Conservation (phyloP, 2,329 filamentous ascomycete genomes). For the Capronia epimyces region DNA sequence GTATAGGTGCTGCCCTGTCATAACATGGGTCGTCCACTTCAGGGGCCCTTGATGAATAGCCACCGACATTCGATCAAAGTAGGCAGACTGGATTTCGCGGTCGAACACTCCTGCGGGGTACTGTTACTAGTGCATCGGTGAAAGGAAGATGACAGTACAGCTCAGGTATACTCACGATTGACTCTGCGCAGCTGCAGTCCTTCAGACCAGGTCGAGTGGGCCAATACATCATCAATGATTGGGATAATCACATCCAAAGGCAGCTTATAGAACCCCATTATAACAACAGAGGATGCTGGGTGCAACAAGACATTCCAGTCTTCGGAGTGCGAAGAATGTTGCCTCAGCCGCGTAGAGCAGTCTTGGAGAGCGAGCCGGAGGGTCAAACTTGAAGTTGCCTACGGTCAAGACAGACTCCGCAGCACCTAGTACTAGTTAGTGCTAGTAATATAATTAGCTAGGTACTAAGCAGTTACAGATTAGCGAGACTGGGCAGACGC, state of each 20-base stretch:
- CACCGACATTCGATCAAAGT: conserved; percentile 3
- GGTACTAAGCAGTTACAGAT: neutral
- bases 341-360: neutral
- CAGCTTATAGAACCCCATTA: neutral
- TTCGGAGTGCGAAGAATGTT: too few relatives aligned
- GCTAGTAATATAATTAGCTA: neutral
- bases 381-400: too few relatives aligned
- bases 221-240: neutral
- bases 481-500: neutral
- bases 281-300: too few relatives aligned
- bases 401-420: neutral
- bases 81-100: conserved; percentile 5
- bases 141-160: neutral
- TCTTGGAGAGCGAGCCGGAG: too few relatives aligned
- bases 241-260: conserved; percentile 3
- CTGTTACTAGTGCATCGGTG: neutral
- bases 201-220: conserved; percentile 3
- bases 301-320: too few relatives aligned
- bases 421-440: too few relatives aligned
- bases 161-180: neutral
- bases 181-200: conserved; percentile 2
- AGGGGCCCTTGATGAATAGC: neutral
- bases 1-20: conserved; percentile 1
- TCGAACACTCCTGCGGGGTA: conserved; percentile 2
- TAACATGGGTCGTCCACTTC: neutral